Evolutionary conservation across 2,329 filamentous ascomycete genomes (phyloP), one percentile per base, ranked within the genome.

Genomic region (Sarocladiaceae sp.): DNA sequence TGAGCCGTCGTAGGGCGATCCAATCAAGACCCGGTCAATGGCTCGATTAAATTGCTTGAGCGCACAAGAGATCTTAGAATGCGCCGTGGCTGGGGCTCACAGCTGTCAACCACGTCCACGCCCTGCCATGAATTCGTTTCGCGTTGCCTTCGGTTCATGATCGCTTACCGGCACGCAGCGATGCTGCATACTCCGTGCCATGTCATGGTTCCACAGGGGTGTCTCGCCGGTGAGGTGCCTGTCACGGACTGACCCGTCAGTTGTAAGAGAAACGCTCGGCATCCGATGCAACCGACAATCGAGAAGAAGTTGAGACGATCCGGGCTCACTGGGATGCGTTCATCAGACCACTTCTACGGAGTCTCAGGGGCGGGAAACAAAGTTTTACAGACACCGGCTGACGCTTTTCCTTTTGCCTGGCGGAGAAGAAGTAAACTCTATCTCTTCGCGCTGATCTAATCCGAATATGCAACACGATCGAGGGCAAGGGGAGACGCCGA

Each of bases 301-400:
- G 18, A 29, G 19, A 19, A 15, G 3, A 4, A 20, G 7, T 41
- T 41, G 37, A 41, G 37, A 41, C 37, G 37, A 41, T 41, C 37
- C 37, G 23, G 37, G 13, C 23, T 24, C 24, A 19, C 12, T 16
- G n/a, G 29, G 37, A 13, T n/a, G 10, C 37, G 29, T 15, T 16
- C 29, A 41, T 41, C 37, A 41, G 37, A 41, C 37, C 37, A 41
- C 37, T 41, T 41, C 37, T 41, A 29, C 37, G 26, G 21, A 11
- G 34, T n/a, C n/a, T n/a, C n/a, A n/a, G n/a, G n/a, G n/a, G n/a
- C n/a, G 21, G 24, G 23, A 41, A 41, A 41, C 37, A 16, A 27
- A 27, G 37, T 41, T 41, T 41, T 21, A 21, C 37, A 41, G 37
- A 41, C 23, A 21, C 37, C 26, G 20, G 24, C 29, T 27, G n/a